Conservation (phyloP, 176 grass and related monocot species). For the Phoenix dactylifera region DNA sequence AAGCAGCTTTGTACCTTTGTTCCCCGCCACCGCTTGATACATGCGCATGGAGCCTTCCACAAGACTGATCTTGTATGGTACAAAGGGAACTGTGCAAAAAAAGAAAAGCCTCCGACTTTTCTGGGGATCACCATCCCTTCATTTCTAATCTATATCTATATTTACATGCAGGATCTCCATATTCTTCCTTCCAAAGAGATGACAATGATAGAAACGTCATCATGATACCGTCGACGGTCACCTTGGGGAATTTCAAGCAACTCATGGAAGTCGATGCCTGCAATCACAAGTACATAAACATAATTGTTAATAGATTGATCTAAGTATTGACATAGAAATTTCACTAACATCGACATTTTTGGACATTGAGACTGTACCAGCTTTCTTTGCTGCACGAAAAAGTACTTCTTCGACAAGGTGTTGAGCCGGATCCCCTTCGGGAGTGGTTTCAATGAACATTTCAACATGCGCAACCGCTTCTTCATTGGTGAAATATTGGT, state of each 20-base stretch:
- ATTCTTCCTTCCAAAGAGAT: conserved; percentile 16
- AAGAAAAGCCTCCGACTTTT: too few species aligned
- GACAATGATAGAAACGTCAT: conserved; percentile 9
- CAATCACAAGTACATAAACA: neutral
- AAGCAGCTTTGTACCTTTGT: too few species aligned
- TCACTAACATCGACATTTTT: neutral
- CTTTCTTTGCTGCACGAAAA: conserved; percentile 9
- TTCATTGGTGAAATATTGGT: conserved; percentile 17
- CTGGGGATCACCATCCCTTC: too few species aligned
- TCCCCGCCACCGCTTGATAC: too few species aligned
- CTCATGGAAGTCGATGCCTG: conserved; percentile 16
- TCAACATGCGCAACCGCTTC: conserved; percentile 14
- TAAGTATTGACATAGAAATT: too few species aligned
- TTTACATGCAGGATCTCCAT: neutral
- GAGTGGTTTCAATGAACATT: neutral
- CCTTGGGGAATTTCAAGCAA: conserved; percentile 13
- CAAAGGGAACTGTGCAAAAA: too few species aligned
- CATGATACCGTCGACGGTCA: conserved; percentile 8
- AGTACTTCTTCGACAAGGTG: conserved; percentile 12
- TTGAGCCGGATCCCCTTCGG: conserved; percentile 17
- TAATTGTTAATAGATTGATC: too few species aligned
- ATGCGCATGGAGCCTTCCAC: too few species aligned
- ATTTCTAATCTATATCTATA: too few species aligned
- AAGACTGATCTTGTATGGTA: too few species aligned
- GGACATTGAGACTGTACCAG: neutral